phyloP scores from a whole-genome alignment of 2,329 filamentous ascomycete genomes.

The Emergomyces orientalis region DNA sequence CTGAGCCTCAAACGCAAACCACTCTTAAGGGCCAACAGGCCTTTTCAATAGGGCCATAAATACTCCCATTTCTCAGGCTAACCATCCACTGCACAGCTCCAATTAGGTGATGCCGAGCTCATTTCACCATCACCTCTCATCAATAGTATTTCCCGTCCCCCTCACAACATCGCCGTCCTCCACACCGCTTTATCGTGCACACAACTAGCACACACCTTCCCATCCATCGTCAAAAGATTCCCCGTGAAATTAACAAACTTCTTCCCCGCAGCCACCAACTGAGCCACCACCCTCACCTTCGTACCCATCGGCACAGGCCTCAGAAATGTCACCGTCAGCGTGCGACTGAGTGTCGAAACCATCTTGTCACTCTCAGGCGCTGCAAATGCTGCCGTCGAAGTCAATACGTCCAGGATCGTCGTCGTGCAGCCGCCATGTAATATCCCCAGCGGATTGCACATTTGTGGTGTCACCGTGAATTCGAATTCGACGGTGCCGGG shows the following conservation, averaged over 20 bases:
- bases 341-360: constrained; percentile 54
- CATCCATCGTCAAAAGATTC: constrained; percentile 44
- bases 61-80: not conserved
- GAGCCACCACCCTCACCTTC: constrained; percentile 46
- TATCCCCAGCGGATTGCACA: constrained; percentile 87
- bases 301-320: constrained; percentile 48
- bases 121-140: not conserved
- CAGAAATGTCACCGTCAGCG: constrained; percentile 57
- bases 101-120: not conserved
- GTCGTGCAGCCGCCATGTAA: constrained; percentile 70
- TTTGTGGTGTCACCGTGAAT: constrained; percentile 63
- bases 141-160: too few species aligned
- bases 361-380: constrained; percentile 52
- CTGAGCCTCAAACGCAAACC: not conserved
- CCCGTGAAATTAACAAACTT: constrained; percentile 46
- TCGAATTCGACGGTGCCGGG: constrained; percentile 7
- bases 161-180: not conserved
- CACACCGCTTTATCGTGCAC: constrained; percentile 6
- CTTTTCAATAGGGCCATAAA: not conserved
- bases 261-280: constrained; percentile 49
- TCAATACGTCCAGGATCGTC: constrained; percentile 58
- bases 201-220: constrained; percentile 28
- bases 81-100: not conserved
- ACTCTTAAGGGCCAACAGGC: not conserved
- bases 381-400: constrained; percentile 49